Evolutionary conservation across 2,329 filamentous ascomycete genomes (phyloP), one percentile per base, ranked within the genome.

Genomic region (Lecanicillium sp.): DNA sequence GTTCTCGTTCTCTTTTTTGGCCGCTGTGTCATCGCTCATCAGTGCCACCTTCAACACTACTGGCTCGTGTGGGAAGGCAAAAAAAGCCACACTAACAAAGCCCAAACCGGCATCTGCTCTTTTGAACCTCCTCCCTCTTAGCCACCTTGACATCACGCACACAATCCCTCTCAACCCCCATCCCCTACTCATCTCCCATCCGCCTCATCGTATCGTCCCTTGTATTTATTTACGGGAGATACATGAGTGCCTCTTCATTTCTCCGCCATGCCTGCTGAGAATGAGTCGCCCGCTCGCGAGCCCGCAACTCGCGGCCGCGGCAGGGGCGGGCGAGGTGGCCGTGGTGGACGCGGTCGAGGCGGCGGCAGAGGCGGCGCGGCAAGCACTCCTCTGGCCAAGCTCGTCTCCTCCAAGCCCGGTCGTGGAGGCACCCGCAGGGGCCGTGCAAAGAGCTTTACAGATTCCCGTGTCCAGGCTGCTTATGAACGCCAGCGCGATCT

Each of bases 401-500:
- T 60, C 33, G 49, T 59, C 43, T 42, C 55, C 34, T 46, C 54
- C 39, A 69, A 66, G 44, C 53, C 60, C 30, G 57, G 59, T 36
- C 55, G 60, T 40, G 58, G 59, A 33, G 59, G 58, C 46, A 56
- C 55, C 45, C 57, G 69, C 42, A 66, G 70, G 45, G 69, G 70
- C 44, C 69, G 72, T 41, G 68, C 71, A 56, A 78, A 78, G 60
- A 68, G 68, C 49, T 77, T 76, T 50, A 61, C 66, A 43, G 68
- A 73, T 46, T 60, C 66, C 45, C 69, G 66, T 45, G 68, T 72
- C 38, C 75, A 79, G 54, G 74, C 73, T 36, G 68, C 70, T 41
- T 73, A 76, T 47, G 74, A 79, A 54, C 77, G 82, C 39, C 76
- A 81, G 54, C 70, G 81, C 47, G 73, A 82, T 49, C 66, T 86